These are phyloP conservation scores for Globisporangium heterothallicum DNA, from an alignment of 352 stramenopile genomes.

Conservation along the genomic window DNA sequence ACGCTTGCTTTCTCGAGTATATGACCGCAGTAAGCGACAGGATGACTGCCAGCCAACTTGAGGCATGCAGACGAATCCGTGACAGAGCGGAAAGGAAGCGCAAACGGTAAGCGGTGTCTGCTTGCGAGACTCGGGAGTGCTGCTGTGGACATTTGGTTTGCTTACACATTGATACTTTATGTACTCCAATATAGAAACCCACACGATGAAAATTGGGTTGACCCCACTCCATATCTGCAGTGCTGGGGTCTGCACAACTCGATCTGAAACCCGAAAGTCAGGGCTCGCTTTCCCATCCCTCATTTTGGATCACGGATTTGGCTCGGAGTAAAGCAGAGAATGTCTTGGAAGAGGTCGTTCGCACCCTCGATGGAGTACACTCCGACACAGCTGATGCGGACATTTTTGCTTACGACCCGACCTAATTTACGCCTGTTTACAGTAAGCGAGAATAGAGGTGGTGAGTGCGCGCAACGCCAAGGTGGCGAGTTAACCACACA, in stretches of 20 bases:
- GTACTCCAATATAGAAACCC: not conserved
- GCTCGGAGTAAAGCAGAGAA: slow-evolving; percentile 18
- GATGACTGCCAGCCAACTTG: slow-evolving; percentile 27
- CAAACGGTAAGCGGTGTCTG: slow-evolving; percentile 17
- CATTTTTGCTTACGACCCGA: slow-evolving; percentile 88
- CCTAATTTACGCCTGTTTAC: slow-evolving; percentile 82
- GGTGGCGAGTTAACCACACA: not conserved
- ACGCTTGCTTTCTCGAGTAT: slow-evolving; percentile 39
- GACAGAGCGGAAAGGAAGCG: slow-evolving; percentile 14
- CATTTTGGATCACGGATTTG: too few relatives aligned
- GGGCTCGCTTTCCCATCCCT: too few relatives aligned
- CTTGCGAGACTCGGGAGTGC: too few relatives aligned
- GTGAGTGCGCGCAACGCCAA: too few relatives aligned
- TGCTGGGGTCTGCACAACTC: slow-evolving; percentile 30
- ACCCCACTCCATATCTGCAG: slow-evolving; percentile 30
- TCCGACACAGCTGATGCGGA: slow-evolving; percentile 92
- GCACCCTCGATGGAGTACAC: slow-evolving; percentile 95
- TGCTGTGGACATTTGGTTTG: too few relatives aligned
- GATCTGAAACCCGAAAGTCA: too few relatives aligned
- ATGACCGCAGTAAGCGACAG: slow-evolving; percentile 27
- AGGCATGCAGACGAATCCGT: slow-evolving; percentile 35
- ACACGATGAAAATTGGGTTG: slow-evolving; percentile 3
- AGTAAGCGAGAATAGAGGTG: not conserved
- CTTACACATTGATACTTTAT: not conserved
- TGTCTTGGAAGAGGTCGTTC: slow-evolving; percentile 75